Evolutionary conservation across 148 eudicot species (phyloP), one percentile per base, ranked within the genome.

Genomic region (Cornus controversa): DNA sequence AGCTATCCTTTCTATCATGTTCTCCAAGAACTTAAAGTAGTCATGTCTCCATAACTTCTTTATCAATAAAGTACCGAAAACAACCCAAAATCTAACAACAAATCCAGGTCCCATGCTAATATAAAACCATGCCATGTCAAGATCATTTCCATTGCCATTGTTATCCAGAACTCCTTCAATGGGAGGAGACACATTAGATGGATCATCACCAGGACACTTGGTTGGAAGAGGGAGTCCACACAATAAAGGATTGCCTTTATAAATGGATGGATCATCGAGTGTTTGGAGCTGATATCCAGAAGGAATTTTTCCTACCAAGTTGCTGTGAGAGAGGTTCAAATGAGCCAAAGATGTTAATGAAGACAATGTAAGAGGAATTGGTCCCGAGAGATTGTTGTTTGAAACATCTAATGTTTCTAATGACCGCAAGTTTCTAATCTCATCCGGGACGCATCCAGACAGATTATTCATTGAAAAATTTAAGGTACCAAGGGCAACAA

Each of bases 41-140:
- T 6, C 26, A 20, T 63, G 22, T 5, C 66, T 63, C 66, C 66
- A 23, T n/a, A 27, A 63, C 27, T 63, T 24, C n/a, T 63, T 63
- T 8, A 63, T 63, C 66, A 23, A 63, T 63, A 63, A 23, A 63
- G 66, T 63, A 24, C 25, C 8, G 11, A 22, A 63, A 63, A 63
- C 66, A 63, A 23, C 66, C 22, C 66, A 63, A 63, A 63, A 24
- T 10, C 66, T 27, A 22, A 63, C 66, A 63, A 63, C 10, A 23
- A 63, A 63, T 63, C 28, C 66, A 5, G 66, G n/a, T n/a, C 66
- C 66, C 66, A 63, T 63, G 27, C 66, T 63, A n/a, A 63, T 23
- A 63, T 22, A 63, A 8, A 63, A 63, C 66, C 66, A 63, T 5
- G n/a, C 25, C 66, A 63, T 63, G 22, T 63, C 66, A 6, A 20